Evolutionary conservation across 129 eudicot species (phyloP), one percentile per base, ranked within the genome.

Genomic region (Saposhnikovia divaricata): DNA sequence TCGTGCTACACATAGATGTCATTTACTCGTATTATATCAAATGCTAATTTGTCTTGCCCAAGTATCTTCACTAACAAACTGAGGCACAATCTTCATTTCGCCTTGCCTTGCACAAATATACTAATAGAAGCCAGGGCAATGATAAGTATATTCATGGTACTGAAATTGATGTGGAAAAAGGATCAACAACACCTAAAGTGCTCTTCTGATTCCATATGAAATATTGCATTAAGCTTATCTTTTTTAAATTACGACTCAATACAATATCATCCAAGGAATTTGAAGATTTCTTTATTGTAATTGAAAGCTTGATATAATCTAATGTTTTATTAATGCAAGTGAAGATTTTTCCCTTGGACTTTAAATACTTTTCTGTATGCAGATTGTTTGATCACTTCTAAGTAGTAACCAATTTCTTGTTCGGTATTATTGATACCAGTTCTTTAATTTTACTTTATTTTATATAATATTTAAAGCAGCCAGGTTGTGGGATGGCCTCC

Each of bases 401-500:
- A 72, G n/a, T 31, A 34, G 57, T 44, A 4, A 15, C 16, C 31
- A 57, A 73, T 44, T 45, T 43, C 65, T n/a, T 57, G 28, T 57
- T 57, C 23, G 28, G 25, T 51, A 15, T 74, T 42, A 39, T 59
- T 16, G 11, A 12, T 77, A 59, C 70, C 78, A 38, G 73, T 81
- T 28, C 77, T 76, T 74, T 66, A 46, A 14, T 69, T 53, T 72
- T 12, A 46, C 65, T 47, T 6, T 4, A 40, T 12, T n/a, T 23
- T 74, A 2, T 74, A 4, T 6, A 43, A 45, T 81, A 59, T 68
- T 19, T 81, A 51, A 70, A 87, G 91, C 87, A 90, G 96, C 72
- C 96, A 90, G 83, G 99, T 92, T 18, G 99, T 94, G 51, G 97
- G 99, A 87, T 94, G 98, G 89, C 99, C 99, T 43, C 98, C 97